These are phyloP conservation scores for Carpinus viminea DNA, from an alignment of 306 rosid genomes.

Conservation along the genomic window DNA sequence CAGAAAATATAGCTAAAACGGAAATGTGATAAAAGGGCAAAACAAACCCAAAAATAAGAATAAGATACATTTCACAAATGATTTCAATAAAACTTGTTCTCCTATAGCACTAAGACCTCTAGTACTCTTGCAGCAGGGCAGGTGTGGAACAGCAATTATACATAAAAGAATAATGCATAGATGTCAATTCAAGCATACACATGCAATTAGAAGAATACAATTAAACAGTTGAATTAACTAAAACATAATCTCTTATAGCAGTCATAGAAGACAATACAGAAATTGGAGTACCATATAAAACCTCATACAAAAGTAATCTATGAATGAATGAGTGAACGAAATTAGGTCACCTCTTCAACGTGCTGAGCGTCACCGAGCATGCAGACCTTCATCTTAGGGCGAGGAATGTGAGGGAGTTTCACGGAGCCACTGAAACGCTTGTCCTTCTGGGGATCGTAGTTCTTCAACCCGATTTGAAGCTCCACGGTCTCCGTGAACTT, in stretches of 20 bases:
- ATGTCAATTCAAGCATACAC: too few relatives aligned
- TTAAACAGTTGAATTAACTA: neutral
- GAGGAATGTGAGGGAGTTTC: conserved; percentile 78
- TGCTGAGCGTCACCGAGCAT: conserved; percentile 96
- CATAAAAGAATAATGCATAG: neutral
- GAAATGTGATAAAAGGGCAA: too few relatives aligned
- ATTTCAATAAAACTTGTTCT: too few relatives aligned
- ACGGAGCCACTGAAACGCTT: conserved; percentile 89
- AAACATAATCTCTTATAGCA: neutral
- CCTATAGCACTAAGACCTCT: too few relatives aligned
- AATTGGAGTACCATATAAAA: neutral
- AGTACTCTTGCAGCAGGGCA: too few relatives aligned
- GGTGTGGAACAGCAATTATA: too few relatives aligned
- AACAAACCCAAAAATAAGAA: too few relatives aligned
- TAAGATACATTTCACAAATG: too few relatives aligned
- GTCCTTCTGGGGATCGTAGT: conserved; percentile 87
- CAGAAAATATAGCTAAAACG: too few relatives aligned
- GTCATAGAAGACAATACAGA: neutral
- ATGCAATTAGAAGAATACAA: too few relatives aligned
- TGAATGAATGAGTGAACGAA: neutral
- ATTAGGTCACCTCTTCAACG: conserved; percentile 71
- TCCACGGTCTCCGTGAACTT: conserved; percentile 74
- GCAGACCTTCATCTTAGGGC: conserved; percentile 87
- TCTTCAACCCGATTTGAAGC: conserved; percentile 80
- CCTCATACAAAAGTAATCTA: neutral